Base-by-base conservation (phyloP, 2,329 filamentous ascomycete genomes). In the Fusarium devonianum region DNA sequence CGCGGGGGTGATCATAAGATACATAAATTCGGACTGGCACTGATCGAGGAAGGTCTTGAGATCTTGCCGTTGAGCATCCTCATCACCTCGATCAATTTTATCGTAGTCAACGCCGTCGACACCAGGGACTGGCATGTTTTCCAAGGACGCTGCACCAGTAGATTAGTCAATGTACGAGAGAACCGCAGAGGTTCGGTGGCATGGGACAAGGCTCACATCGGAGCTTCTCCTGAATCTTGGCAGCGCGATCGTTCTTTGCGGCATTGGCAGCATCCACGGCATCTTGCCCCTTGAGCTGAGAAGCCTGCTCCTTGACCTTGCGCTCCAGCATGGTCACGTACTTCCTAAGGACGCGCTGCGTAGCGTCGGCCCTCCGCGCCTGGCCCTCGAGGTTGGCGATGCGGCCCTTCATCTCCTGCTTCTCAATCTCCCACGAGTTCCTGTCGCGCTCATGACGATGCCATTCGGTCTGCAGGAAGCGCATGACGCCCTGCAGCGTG, bases 391-490 rank as follows among this genome's bases (percentile, higher is more conserved):
- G 84, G 67, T 90, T 89, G 40, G 93, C 93, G 75, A 99, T 97
- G 68, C 95, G 87, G 62, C 90, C 92, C 78, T 96, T 96, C 94
- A 99, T 97, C 77, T 99, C 94, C 66, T 96, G 94, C 69, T 92
- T 88, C 75, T 99, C 94, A 70, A 99, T 99, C 74, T 99, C 94
- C 94, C 94, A 99, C 26, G 92, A 88, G 75, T 99, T 99, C 66
- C 94, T 86, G 70, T 97, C 94, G 74, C 94, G 89, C 75, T 99
- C 94, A 73, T 99, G 93, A 63, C 91, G 88, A 75, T 99, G 94
- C 94, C 94, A 99, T 83, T 99, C 93, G 36, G 94, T 94, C 76
- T 99, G 94, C 28, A 99, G 85, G 72, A 99, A 99, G 73, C 94
- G 92, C 94, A 99, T 99, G 26, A 99, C 94, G 69, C 94, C 82